phyloP scores from a whole-genome alignment of 257 asterid species.

The Nicotiana tomentosiformis region DNA sequence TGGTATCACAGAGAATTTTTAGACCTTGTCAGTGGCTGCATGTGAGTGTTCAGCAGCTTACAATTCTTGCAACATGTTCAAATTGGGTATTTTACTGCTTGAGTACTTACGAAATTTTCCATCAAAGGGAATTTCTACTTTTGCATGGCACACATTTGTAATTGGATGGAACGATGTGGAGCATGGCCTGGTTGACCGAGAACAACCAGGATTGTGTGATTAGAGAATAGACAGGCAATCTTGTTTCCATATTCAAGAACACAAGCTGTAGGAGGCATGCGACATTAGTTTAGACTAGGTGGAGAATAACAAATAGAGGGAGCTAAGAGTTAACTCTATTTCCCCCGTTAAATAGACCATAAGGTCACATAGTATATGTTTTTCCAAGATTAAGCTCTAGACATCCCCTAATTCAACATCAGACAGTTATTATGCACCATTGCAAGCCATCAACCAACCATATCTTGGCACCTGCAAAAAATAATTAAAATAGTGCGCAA shows the following conservation, averaged over 20 bases:
- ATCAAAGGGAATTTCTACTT: not conserved
- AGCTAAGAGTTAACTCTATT: too few relatives aligned
- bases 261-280: too few relatives aligned
- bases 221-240: not conserved
- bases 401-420: not conserved
- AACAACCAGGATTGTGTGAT: not conserved
- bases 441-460: not conserved
- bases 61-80: not conserved
- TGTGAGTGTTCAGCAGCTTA: not conserved
- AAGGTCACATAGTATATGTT: not conserved
- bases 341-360: not conserved
- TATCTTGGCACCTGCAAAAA: not conserved
- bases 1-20: not conserved
- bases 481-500: not conserved
- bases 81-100: not conserved
- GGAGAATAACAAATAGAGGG: too few relatives aligned
- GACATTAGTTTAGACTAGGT: too few relatives aligned
- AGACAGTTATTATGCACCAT: not conserved
- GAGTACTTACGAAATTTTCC: not conserved
- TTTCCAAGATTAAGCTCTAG: not conserved
- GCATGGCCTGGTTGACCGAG: not conserved
- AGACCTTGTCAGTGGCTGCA: not conserved
- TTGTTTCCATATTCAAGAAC: too few relatives aligned
- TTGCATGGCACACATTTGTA: not conserved
- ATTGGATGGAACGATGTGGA: not conserved